phyloP scores from a whole-genome alignment of 1,284 basidiomycete species.

The Lentinula novae-zelandiae region DNA sequence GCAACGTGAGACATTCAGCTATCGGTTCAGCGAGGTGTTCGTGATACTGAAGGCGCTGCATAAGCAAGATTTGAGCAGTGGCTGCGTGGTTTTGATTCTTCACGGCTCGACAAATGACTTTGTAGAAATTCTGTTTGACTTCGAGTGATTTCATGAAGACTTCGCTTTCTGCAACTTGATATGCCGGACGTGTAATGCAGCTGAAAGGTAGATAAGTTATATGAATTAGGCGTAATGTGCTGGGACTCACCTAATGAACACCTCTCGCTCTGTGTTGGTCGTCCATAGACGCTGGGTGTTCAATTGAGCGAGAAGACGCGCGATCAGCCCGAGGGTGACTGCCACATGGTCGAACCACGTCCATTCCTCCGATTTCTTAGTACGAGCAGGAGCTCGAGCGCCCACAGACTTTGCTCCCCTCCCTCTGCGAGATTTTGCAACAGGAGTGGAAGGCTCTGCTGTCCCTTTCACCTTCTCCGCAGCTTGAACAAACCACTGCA shows the following conservation, averaged over 20 bases:
- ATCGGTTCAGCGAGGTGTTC: constrained; percentile 94
- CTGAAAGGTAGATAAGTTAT: constrained; percentile 33
- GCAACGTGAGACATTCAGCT: constrained; percentile 83
- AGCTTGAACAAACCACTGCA: constrained; percentile 80
- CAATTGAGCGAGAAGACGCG: constrained; percentile 63
- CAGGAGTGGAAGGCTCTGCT: constrained; percentile 41
- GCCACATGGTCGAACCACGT: constrained; percentile 80
- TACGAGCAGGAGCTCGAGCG: constrained; percentile 23
- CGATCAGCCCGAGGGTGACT: constrained; percentile 61
- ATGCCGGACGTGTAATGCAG: constrained; percentile 84
- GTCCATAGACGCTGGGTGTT: constrained; percentile 85
- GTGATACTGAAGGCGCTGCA: constrained; percentile 90
- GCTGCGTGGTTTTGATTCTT: constrained; percentile 88
- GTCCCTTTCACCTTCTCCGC: constrained; percentile 75
- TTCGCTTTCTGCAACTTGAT: constrained; percentile 85
- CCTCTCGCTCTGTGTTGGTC: constrained; percentile 78
- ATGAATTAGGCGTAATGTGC: background rate
- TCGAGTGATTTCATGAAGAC: constrained; percentile 79
- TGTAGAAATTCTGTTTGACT: constrained; percentile 77
- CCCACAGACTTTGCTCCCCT: constrained; percentile 57
- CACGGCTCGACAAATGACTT: constrained; percentile 88
- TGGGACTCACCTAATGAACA: constrained; percentile 70
- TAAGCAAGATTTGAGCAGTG: constrained; percentile 85
- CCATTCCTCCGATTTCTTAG: constrained; percentile 51
- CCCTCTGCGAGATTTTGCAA: constrained; percentile 49